These are phyloP conservation scores for Ascochyta pisi DNA, from an alignment of 2,329 filamentous ascomycete species.

Conservation along the genomic window DNA sequence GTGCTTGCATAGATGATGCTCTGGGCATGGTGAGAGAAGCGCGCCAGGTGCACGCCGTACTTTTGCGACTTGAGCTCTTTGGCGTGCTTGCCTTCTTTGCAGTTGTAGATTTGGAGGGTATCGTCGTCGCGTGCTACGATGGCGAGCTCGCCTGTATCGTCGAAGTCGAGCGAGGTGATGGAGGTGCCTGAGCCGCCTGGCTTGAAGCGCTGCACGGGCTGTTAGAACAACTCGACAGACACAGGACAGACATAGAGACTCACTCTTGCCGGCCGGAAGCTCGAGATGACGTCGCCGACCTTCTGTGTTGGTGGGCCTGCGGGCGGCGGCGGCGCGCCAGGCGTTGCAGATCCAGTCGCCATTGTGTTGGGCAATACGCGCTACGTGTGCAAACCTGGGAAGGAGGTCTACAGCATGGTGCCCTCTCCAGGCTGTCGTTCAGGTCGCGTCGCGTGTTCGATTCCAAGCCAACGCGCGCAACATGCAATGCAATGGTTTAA, in stretches of 20 bases:
- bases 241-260: constrained; percentile 18
- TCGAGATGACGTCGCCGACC: constrained; percentile 77
- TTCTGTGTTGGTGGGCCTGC: constrained; percentile 57
- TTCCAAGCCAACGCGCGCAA: constrained; percentile 7
- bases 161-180: constrained; percentile 92
- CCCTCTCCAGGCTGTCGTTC: neutral
- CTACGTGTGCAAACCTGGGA: neutral
- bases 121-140: constrained; percentile 94
- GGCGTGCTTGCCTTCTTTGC: constrained; percentile 85
- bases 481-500: constrained; percentile 1
- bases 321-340: constrained; percentile 43
- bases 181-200: constrained; percentile 60
- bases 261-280: constrained; percentile 82
- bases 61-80: constrained; percentile 95
- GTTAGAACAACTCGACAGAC: constrained; percentile 18
- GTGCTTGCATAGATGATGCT: constrained; percentile 96
- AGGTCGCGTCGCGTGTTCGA: constrained; percentile 12
- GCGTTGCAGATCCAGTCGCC: constrained; percentile 44
- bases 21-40: constrained; percentile 90
- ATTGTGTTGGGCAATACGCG: constrained; percentile 26
- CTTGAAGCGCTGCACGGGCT: constrained; percentile 52
- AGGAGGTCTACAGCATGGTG: constrained; percentile 3
- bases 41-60: constrained; percentile 91
- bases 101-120: constrained; percentile 93
- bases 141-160: constrained; percentile 90